A percentile compares a stretch with the other conserved stretches of the same genome.
phyloP scores from a whole-genome alignment of 768 basidiomycete genomes.

The Asterophora lycoperdoides region DNA sequence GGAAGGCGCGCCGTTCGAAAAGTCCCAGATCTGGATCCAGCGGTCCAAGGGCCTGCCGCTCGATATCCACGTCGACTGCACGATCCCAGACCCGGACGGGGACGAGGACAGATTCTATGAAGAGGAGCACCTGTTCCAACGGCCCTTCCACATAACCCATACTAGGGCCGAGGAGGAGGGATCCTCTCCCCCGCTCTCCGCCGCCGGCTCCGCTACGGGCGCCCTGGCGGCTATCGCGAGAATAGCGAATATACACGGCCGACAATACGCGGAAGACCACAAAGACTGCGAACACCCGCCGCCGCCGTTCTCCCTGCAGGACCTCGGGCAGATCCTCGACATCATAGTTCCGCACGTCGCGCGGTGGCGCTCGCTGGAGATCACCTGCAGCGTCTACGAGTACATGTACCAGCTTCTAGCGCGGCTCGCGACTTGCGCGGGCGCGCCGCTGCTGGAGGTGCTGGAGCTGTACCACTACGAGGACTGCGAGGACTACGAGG shows the following conservation, averaged over 20 bases:
- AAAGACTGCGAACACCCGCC: conserved; percentile 15
- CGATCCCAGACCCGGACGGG: conserved; percentile 12
- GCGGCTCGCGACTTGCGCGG: conserved; percentile 36
- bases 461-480: conserved; percentile 57
- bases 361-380: conserved; percentile 50
- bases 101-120: no score
- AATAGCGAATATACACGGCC: conserved; percentile 1
- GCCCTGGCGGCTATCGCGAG: background rate
- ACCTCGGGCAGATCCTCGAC: conserved; percentile 35
- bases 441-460: conserved; percentile 50
- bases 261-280: conserved; percentile 20
- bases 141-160: no score
- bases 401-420: conserved; percentile 44
- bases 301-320: conserved; percentile 27
- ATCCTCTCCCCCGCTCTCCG: no score
- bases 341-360: conserved; percentile 47
- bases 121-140: no score
- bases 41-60: conserved; percentile 55
- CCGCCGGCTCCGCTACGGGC: no score
- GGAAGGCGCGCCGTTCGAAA: conserved; percentile 39
- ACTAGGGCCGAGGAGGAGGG: no score
- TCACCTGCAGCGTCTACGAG: conserved; percentile 42
- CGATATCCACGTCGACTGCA: conserved; percentile 46
- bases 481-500: conserved; percentile 37
- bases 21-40: conserved; percentile 41